Percentiles rank a stretch among this genome's conserved stretches.
Evolutionary conservation across 768 basidiomycete genomes (phyloP).

Genomic region (Leccinum broughii): DNA sequence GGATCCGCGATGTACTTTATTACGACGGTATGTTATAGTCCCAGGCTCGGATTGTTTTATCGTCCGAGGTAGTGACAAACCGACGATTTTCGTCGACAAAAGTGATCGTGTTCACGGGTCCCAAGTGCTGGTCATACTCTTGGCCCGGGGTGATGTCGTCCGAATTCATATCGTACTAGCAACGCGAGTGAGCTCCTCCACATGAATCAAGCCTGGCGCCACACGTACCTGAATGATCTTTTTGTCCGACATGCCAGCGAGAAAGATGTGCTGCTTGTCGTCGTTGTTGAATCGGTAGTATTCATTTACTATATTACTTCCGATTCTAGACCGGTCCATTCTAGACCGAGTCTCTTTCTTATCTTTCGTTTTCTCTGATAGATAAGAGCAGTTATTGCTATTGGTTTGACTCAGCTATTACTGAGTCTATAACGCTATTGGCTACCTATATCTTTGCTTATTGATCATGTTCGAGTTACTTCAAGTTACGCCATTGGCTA

Average conservation of each 20-base stretch:
- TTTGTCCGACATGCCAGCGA: slow-evolving; percentile 99
- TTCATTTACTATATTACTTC: too few species aligned
- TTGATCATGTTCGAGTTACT: too few species aligned
- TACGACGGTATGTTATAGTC: slow-evolving; percentile 99
- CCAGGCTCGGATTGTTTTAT: slow-evolving; percentile 99
- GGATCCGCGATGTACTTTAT: slow-evolving; percentile 99
- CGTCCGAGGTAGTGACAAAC: slow-evolving; percentile 97
- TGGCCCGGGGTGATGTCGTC: slow-evolving; percentile 82
- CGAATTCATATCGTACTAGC: slow-evolving; percentile 90
- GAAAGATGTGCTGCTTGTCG: slow-evolving; percentile 93
- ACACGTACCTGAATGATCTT: slow-evolving; percentile 92
- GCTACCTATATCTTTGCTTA: too few species aligned
- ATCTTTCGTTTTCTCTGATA: too few species aligned
- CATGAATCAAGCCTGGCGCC: not conserved
- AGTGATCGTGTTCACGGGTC: slow-evolving; percentile 97
- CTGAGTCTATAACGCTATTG: too few species aligned
- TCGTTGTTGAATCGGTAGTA: too few species aligned
- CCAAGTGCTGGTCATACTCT: slow-evolving; percentile 98
- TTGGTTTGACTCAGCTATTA: too few species aligned
- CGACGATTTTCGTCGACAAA: slow-evolving; percentile 98
- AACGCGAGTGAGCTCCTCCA: slow-evolving; percentile 3
- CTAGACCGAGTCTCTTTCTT: too few species aligned
- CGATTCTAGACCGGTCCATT: too few species aligned
- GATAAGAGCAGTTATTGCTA: too few species aligned
- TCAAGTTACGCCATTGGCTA: too few species aligned